phyloP scores from a whole-genome alignment of 2,329 filamentous ascomycete genomes.

The Stachybotrys echinatus region DNA sequence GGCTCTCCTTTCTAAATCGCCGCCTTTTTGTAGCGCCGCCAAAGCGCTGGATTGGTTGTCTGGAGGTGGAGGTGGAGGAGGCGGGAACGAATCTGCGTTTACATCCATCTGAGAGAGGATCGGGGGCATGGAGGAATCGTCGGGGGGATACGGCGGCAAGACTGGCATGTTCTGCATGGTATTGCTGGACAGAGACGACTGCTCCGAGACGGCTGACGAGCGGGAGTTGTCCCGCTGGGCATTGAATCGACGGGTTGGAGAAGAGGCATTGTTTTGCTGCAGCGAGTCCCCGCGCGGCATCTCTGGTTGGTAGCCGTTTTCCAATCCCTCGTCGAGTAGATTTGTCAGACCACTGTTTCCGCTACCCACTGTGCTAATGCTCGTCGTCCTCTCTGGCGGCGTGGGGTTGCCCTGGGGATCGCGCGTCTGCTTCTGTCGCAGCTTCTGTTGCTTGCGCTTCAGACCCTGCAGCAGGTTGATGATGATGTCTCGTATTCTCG shows the following conservation, averaged over 20 bases:
- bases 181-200: constrained; percentile 66
- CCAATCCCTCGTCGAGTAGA: constrained; percentile 55
- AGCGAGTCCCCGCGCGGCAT: constrained; percentile 23
- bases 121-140: constrained; percentile 47
- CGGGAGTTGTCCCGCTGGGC: constrained; percentile 47
- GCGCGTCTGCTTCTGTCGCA: constrained; percentile 59
- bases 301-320: constrained; percentile 43
- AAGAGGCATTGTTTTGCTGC: constrained; percentile 24
- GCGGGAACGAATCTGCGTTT: constrained; percentile 62
- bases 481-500: constrained; percentile 94
- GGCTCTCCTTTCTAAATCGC: constrained; percentile 85
- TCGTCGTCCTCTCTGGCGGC: constrained; percentile 46
- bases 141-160: constrained; percentile 64
- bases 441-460: constrained; percentile 92
- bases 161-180: constrained; percentile 73
- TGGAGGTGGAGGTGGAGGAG: constrained; percentile 60
- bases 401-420: constrained; percentile 42
- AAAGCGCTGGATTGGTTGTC: constrained; percentile 86
- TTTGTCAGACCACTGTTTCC: constrained; percentile 50
- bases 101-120: constrained; percentile 35
- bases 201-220: constrained; percentile 46
- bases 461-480: constrained; percentile 94
- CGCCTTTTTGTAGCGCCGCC: constrained; percentile 83
- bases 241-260: constrained; percentile 43
- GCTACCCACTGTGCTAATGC: constrained; percentile 54